Conservation (phyloP, 2,329 filamentous ascomycete species). For the Alternaria metachromatica region DNA sequence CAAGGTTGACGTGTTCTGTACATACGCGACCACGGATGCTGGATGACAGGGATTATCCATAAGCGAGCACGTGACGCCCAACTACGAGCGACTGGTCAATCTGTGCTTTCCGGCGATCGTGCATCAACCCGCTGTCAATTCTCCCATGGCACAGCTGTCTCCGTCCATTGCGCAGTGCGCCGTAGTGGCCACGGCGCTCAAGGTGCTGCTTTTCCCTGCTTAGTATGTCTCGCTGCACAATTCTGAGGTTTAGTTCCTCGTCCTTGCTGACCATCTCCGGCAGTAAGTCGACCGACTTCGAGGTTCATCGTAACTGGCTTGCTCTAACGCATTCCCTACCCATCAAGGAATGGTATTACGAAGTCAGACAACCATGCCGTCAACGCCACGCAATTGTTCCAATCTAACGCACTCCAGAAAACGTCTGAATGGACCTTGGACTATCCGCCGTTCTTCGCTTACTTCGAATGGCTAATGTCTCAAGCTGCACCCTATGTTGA, state of each 20-base stretch:
- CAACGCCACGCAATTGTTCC: background rate
- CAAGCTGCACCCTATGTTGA: constrained; percentile 79
- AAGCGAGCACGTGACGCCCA: constrained; percentile 23
- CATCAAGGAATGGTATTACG: constrained; percentile 90
- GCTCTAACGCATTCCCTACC: constrained; percentile 92
- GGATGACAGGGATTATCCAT: background rate
- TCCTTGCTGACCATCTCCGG: constrained; percentile 33
- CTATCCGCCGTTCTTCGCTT: constrained; percentile 97
- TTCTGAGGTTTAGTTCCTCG: background rate
- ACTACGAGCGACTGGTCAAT: constrained; percentile 23
- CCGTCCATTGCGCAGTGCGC: constrained; percentile 91
- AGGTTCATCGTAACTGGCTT: constrained; percentile 98
- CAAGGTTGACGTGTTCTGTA: background rate
- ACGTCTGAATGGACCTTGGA: constrained; percentile 99
- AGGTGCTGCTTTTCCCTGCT: constrained; percentile 89
- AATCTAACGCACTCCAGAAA: constrained; percentile 58
- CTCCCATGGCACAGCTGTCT: constrained; percentile 76
- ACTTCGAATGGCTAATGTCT: constrained; percentile 92
- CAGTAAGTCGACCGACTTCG: constrained; percentile 98
- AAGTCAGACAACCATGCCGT: constrained; percentile 57
- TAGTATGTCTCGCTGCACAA: constrained; percentile 71
- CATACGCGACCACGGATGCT: background rate
- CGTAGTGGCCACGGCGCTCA: constrained; percentile 84
- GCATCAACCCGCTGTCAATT: constrained; percentile 30
- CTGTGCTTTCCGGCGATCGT: constrained; percentile 27